Conservation (phyloP, 1,284 basidiomycete genomes). For the Rhizopogon hawkerae region DNA sequence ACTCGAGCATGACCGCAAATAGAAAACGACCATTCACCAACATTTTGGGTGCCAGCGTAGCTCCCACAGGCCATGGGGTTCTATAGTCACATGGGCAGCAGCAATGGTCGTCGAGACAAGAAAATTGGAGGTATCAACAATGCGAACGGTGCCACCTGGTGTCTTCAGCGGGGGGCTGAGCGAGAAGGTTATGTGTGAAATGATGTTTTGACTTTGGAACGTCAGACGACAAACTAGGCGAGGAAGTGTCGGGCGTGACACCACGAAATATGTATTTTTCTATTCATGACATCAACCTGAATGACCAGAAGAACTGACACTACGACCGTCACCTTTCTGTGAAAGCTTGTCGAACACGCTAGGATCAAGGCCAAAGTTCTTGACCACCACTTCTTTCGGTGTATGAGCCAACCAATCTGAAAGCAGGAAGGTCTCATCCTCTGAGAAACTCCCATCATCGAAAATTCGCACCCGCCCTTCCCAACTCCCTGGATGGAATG, state of each 20-base stretch:
- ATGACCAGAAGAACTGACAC: neutral
- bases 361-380: slow-evolving; percentile 56
- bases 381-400: slow-evolving; percentile 38
- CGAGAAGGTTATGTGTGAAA: neutral
- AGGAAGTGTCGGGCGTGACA: slow-evolving; percentile 16
- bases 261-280: neutral
- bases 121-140: slow-evolving; percentile 50
- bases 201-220: slow-evolving; percentile 33
- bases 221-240: slow-evolving; percentile 30
- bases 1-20: slow-evolving; percentile 47
- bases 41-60: slow-evolving; percentile 66
- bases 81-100: no score
- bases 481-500: slow-evolving; percentile 30
- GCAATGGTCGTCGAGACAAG: slow-evolving; percentile 50
- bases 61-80: no score
- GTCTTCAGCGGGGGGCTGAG: slow-evolving; percentile 1
- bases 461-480: slow-evolving; percentile 26
- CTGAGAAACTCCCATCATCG: slow-evolving; percentile 56
- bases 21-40: slow-evolving; percentile 60
- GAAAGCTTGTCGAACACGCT: slow-evolving; percentile 34
- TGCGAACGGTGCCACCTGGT: slow-evolving; percentile 53
- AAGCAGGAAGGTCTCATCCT: slow-evolving; percentile 60
- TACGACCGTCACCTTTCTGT: neutral
- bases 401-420: no score
- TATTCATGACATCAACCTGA: neutral